Evolutionary conservation across 257 asterid genomes (phyloP).

Genomic region (Jasminum sambac): DNA sequence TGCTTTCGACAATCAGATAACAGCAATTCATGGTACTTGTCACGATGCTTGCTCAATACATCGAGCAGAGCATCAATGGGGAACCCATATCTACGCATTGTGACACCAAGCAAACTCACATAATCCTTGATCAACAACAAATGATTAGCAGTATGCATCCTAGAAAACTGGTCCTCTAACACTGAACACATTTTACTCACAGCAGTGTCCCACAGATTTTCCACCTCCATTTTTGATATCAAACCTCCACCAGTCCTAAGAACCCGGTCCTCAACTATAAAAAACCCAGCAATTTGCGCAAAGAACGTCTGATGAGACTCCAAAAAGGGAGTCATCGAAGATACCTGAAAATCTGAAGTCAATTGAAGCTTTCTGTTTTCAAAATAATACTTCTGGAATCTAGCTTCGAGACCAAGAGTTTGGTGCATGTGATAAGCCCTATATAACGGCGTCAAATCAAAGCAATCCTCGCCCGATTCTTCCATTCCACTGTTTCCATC

Average conservation of each 20-base stretch:
- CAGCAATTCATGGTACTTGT: slow-evolving; percentile 86
- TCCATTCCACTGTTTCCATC: slow-evolving; percentile 53
- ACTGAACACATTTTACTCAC: slow-evolving; percentile 95
- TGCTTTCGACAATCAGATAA: slow-evolving; percentile 92
- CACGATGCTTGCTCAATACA: slow-evolving; percentile 91
- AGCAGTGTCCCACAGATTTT: slow-evolving; percentile 97
- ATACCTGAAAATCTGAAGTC: slow-evolving; percentile 96
- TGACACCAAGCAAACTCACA: slow-evolving; percentile 91
- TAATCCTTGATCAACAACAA: slow-evolving; percentile 93
- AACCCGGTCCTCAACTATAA: slow-evolving; percentile 91
- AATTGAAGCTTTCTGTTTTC: slow-evolving; percentile 92
- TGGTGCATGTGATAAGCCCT: slow-evolving; percentile 85
- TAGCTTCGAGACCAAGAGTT: slow-evolving; percentile 79
- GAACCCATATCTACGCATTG: slow-evolving; percentile 85
- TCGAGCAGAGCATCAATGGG: slow-evolving; percentile 90
- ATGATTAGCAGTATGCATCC: slow-evolving; percentile 98
- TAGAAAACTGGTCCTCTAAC: slow-evolving; percentile 93
- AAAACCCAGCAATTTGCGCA: slow-evolving; percentile 98
- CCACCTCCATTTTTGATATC: slow-evolving; percentile 84
- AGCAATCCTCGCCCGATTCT: slow-evolving; percentile 52
- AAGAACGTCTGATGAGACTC: slow-evolving; percentile 94
- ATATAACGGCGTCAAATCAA: slow-evolving; percentile 86
- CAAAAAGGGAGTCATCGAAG: slow-evolving; percentile 93
- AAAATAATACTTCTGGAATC: slow-evolving; percentile 82
- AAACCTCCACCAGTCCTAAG: slow-evolving; percentile 89